Evolutionary conservation across 495 filamentous ascomycete species (phyloP).

Genomic region (Trichoderma erinaceum): DNA sequence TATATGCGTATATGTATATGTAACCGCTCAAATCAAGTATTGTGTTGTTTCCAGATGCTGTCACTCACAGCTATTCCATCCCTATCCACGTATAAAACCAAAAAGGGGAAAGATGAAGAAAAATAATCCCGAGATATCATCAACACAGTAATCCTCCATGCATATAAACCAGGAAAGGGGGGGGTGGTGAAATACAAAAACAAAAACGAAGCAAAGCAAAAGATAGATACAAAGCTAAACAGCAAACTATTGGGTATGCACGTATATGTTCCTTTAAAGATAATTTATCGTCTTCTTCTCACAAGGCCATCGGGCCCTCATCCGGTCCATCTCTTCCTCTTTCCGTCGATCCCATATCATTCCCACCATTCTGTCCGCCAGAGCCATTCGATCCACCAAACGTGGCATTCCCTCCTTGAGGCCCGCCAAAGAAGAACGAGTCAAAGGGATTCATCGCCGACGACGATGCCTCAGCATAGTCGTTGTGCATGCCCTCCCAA

Average conservation of each 20-base stretch:
- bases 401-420: conserved; percentile 29
- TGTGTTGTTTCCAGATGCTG: too few species aligned
- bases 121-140: too few species aligned
- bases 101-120: too few species aligned
- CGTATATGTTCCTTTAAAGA: neutral
- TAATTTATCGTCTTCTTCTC: neutral
- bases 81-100: too few species aligned
- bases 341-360: neutral
- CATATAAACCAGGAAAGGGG: too few species aligned
- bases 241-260: neutral
- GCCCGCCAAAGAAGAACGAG: conserved; percentile 82
- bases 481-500: conserved; percentile 64
- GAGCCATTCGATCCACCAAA: conserved; percentile 12
- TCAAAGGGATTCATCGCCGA: conserved; percentile 79
- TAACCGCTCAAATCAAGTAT: neutral
- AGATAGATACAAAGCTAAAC: neutral
- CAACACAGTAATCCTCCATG: too few species aligned
- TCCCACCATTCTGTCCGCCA: neutral
- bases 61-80: too few species aligned
- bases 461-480: conserved; percentile 67
- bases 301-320: neutral
- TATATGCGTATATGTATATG: neutral
- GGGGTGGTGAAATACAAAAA: neutral
- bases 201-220: neutral
- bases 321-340: conserved; percentile 2